A percentile compares a stretch with the other conserved stretches of the same genome.
Evolutionary conservation across 306 rosid genomes (phyloP).

Genomic region (Quercus berberidifolia): DNA sequence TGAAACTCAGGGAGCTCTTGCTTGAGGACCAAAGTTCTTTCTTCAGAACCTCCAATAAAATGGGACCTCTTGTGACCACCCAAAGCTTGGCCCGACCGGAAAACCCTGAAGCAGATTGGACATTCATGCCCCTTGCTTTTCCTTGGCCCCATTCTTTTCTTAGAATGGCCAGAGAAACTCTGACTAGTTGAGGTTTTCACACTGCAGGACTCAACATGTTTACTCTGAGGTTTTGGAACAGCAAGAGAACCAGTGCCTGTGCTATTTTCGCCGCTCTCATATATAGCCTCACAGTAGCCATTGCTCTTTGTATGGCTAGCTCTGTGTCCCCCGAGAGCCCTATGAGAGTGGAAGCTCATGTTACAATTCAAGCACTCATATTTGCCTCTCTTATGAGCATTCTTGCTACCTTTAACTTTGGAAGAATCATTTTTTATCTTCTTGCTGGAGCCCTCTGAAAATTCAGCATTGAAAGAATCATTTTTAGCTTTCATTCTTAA

Average conservation of each 20-base stretch:
- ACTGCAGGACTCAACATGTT: conserved; percentile 13
- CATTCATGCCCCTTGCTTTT: conserved; percentile 74
- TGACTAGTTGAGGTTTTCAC: conserved; percentile 20
- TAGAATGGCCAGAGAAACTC: conserved; percentile 27
- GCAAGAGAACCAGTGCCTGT: conserved; percentile 40
- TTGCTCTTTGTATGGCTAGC: conserved; percentile 33
- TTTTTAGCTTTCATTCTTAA: conserved; percentile 41
- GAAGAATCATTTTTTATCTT: conserved; percentile 21
- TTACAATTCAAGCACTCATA: conserved; percentile 37
- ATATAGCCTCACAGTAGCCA: conserved; percentile 40
- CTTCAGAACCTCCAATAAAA: conserved; percentile 67
- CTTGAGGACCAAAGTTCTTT: conserved; percentile 44
- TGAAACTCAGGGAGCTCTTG: conserved; percentile 37
- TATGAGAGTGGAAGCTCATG: conserved; percentile 35
- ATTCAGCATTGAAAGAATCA: conserved; percentile 33
- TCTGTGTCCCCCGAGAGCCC: conserved; percentile 41
- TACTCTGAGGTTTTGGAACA: conserved; percentile 29
- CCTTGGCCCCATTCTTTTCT: conserved; percentile 51
- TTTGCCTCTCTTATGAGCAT: conserved; percentile 25
- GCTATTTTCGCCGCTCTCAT: conserved; percentile 67
- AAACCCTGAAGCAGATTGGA: conserved; percentile 72
- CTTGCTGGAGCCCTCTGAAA: conserved; percentile 22
- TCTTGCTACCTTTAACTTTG: conserved; percentile 22
- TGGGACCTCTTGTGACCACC: conserved; percentile 99
- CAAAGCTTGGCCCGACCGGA: conserved; percentile 90